A percentile compares a stretch with the other conserved stretches of the same genome.
phyloP scores from a whole-genome alignment of 495 filamentous ascomycete genomes.

The Sporormia fimetaria region DNA sequence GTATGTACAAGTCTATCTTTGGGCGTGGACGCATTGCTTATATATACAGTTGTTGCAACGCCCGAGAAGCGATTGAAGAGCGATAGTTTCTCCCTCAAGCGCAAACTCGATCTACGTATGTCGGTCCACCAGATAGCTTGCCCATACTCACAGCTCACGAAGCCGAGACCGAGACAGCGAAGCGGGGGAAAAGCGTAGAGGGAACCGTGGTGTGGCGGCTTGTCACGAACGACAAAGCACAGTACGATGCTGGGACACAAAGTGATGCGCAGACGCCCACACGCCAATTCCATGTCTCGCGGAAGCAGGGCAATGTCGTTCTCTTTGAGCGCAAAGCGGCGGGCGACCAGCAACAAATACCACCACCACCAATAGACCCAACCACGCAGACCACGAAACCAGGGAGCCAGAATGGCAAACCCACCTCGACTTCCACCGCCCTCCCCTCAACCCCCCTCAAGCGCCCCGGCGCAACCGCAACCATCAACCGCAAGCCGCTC shows the following conservation, averaged over 20 bases:
- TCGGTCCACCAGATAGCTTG: neutral
- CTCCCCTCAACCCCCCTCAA: constrained; percentile 9
- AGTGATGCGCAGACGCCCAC: too few relatives aligned
- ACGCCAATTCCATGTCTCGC: neutral
- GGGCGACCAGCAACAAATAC: neutral
- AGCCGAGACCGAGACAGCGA: too few relatives aligned
- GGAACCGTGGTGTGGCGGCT: too few relatives aligned
- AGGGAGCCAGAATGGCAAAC: constrained; percentile 1
- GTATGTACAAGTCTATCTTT: neutral
- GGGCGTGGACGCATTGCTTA: too few relatives aligned
- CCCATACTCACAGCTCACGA: neutral
- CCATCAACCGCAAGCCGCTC: constrained; percentile 9
- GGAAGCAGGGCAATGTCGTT: neutral
- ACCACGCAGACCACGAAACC: neutral
- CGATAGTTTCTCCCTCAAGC: constrained; percentile 1
- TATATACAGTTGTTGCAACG: constrained; percentile 4
- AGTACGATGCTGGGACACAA: too few relatives aligned
- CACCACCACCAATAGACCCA: neutral
- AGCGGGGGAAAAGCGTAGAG: too few relatives aligned
- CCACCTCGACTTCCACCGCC: too few relatives aligned
- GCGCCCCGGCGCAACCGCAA: constrained; percentile 20
- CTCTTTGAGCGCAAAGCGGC: neutral
- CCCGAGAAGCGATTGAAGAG: constrained; percentile 4
- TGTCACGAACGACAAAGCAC: too few relatives aligned
- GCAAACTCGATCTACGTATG: neutral